These are phyloP conservation scores for Vitis labrusca DNA, from an alignment of 164 flowering plant genomes.

Conservation along the genomic window DNA sequence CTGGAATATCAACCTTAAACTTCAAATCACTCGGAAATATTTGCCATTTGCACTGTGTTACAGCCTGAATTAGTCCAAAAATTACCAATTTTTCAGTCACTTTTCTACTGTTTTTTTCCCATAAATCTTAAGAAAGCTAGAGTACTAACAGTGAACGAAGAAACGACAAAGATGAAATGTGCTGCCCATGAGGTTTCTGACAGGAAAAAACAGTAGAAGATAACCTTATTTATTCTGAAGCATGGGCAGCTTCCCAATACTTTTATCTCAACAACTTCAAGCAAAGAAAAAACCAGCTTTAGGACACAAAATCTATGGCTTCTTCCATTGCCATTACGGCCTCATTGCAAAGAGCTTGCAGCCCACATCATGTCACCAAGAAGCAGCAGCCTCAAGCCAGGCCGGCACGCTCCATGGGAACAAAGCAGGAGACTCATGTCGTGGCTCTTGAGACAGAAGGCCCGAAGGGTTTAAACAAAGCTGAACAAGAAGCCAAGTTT, in stretches of 20 bases:
- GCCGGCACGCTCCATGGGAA: constrained; percentile 18
- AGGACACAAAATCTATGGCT: constrained; percentile 27
- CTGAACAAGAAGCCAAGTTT: constrained; percentile 19
- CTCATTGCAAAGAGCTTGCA: constrained; percentile 40
- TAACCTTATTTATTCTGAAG: constrained; percentile 29
- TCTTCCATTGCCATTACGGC: constrained; percentile 47
- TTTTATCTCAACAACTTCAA: constrained; percentile 3
- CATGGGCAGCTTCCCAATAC: constrained; percentile 28
- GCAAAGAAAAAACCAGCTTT: constrained; percentile 4
- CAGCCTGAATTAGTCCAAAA: no score
- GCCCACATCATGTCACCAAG: constrained; percentile 33
- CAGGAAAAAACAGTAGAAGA: constrained; percentile 18
- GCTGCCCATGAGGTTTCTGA: constrained; percentile 23
- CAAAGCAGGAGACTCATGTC: constrained; percentile 28
- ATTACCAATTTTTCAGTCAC: no score
- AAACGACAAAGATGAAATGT: not conserved
- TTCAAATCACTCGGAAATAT: no score
- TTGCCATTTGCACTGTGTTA: no score
- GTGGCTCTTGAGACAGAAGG: constrained; percentile 22
- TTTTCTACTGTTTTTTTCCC: no score
- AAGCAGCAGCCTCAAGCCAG: constrained; percentile 25
- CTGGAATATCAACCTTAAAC: no score
- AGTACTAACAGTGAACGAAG: no score
- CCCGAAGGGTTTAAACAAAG: constrained; percentile 7
- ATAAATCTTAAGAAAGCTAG: no score